Conservation (phyloP, 768 basidiomycete species). For the Tylopilus intermedius region DNA sequence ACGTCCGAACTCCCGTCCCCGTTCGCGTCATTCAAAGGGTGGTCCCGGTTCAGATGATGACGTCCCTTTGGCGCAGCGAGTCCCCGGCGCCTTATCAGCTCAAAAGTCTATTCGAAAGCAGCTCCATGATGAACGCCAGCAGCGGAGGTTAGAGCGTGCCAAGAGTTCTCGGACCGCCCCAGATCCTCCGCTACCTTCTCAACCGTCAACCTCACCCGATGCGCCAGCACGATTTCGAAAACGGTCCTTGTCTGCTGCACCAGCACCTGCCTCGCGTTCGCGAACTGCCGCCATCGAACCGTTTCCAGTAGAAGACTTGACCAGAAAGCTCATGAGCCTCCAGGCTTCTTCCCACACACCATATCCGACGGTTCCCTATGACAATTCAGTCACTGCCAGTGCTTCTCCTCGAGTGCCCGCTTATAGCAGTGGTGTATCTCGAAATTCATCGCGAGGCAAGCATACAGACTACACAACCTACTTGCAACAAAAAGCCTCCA, state of each 20-base stretch:
- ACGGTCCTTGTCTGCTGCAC: constrained; percentile 28
- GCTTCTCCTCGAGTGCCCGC: constrained; percentile 10
- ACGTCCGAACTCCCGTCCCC: constrained; percentile 18
- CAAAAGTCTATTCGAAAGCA: constrained; percentile 76
- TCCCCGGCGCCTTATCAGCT: constrained; percentile 77
- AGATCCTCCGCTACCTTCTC: constrained; percentile 15
- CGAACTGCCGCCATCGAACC: constrained; percentile 34
- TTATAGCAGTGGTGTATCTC: constrained; percentile 13
- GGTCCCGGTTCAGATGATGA: constrained; percentile 61
- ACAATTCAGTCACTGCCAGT: constrained; percentile 8
- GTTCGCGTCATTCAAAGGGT: constrained; percentile 17
- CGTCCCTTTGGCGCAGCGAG: constrained; percentile 75
- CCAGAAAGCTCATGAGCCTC: constrained; percentile 51
- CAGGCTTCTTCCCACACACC: constrained; percentile 30
- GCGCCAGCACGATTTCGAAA: constrained; percentile 36
- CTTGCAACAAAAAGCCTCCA: constrained; percentile 19
- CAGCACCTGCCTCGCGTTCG: constrained; percentile 12
- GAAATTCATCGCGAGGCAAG: constrained; percentile 21
- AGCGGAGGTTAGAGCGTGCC: constrained; percentile 47
- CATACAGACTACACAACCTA: constrained; percentile 9
- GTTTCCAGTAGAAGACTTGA: constrained; percentile 57
- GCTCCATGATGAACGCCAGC: constrained; percentile 62
- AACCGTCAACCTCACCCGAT: constrained; percentile 27
- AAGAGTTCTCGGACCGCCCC: constrained; percentile 22
- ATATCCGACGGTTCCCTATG: constrained; percentile 10